Base-by-base conservation (phyloP, 208 protist species). In the Crithidia sp. region DNA sequence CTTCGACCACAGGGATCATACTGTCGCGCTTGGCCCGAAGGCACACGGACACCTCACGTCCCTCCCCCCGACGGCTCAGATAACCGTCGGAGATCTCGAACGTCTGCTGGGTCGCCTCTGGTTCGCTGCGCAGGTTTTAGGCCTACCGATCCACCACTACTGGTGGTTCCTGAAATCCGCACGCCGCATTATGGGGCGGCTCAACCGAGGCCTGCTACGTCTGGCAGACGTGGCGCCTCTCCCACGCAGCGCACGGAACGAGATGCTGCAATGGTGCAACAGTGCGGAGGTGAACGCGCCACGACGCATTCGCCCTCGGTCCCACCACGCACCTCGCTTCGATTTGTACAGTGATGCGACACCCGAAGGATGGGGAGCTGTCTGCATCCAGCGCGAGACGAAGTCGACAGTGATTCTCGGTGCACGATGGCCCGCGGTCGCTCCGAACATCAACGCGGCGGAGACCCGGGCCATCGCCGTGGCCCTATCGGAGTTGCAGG, bases 381-480 rank as follows among this genome's bases (percentile, higher is more conserved):
- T 59, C n/a, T 59, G 55, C 13, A 40, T 59, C 6, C 19, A 59
- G 13, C 28, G 28, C 13, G 55, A 59, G 13, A 40, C 55, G 17
- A 59, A 59, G 28, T 13, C 55, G 16, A 40, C 55, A 7, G 28
- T 7, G 7, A 59, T 59, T 14, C 55, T 59, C 28, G 55, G 55
- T 10, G 14, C 55, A 7, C 19, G 55, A 14, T 59, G 16, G 55
- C 55, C 55, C 17, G 6, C 5, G 55, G 17, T 14, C 19, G 55
- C 55, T 5, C 19, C 9, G 19, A 59, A 59, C 55, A 59, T 59
- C 55, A 59, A 59, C 55, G 55, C 55, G 14, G 55, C 55, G 6
- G 55, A 59, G 13, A 59, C 55, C 6, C 55, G 55, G n/a, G 55
- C 55, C 16, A 59, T 40, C 28, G 55, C 55, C 5, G 28, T 59